These are phyloP conservation scores for Inga leiocalycina DNA, from an alignment of 306 rosid genomes.

Conservation along the genomic window DNA sequence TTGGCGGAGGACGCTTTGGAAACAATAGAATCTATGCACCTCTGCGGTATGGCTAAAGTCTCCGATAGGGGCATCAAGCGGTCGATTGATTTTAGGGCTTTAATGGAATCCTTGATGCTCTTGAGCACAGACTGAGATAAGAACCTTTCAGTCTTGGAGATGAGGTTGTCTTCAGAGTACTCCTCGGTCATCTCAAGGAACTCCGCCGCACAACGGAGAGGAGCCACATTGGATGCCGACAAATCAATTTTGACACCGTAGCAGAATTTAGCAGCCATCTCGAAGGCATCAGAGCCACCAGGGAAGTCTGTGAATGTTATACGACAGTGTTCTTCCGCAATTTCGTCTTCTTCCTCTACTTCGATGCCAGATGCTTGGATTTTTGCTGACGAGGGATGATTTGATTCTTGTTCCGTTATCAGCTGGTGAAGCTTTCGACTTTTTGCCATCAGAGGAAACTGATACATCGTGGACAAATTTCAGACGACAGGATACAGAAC, in stretches of 20 bases:
- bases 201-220: conserved; percentile 74
- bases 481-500: not conserved
- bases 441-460: conserved; percentile 76
- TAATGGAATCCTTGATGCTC: conserved; percentile 62
- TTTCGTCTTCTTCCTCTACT: conserved; percentile 42
- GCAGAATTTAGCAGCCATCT: conserved; percentile 72
- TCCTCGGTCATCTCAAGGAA: conserved; percentile 71
- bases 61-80: conserved; percentile 65
- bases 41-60: conserved; percentile 60
- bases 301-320: conserved; percentile 55
- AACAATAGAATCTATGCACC: conserved; percentile 71
- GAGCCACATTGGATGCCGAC: conserved; percentile 55
- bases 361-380: conserved; percentile 16
- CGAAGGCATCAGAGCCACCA: conserved; percentile 67
- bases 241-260: conserved; percentile 72
- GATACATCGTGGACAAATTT: conserved; percentile 9
- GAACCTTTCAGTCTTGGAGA: conserved; percentile 67
- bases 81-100: conserved; percentile 75
- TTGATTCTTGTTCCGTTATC: conserved; percentile 56
- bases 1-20: conserved; percentile 72
- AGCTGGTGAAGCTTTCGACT: conserved; percentile 57
- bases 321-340: conserved; percentile 53
- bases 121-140: conserved; percentile 52
- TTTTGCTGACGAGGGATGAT: conserved; percentile 32
- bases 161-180: conserved; percentile 66